Conservation (phyloP, 2,329 filamentous ascomycete genomes). For the Colletotrichum lupini region DNA sequence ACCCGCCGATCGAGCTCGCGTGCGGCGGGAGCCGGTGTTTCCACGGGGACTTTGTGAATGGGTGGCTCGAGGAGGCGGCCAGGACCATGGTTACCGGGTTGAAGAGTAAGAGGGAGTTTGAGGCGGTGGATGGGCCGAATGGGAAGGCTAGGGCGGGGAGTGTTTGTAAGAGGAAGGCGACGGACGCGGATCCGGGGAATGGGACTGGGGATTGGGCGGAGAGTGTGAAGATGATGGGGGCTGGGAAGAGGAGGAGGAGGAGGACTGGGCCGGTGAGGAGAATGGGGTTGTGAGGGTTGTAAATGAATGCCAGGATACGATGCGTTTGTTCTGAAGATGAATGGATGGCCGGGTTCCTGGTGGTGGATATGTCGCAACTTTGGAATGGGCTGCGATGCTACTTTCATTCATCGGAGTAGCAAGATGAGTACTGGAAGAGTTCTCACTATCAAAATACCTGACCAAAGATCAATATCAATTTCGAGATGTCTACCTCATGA, state of each 20-base stretch:
- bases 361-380: too few relatives aligned
- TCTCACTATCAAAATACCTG: too few relatives aligned
- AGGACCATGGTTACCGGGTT: conserved; percentile 50
- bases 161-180: conserved; percentile 42
- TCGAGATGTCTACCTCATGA: too few relatives aligned
- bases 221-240: not conserved
- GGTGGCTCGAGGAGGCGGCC: conserved; percentile 53
- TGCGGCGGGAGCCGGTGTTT: conserved; percentile 52
- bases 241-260: not conserved
- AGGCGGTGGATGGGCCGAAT: conserved; percentile 45
- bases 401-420: too few relatives aligned
- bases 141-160: conserved; percentile 42
- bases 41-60: conserved; percentile 59
- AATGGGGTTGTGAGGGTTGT: not conserved
- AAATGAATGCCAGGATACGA: not conserved
- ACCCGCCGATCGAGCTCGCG: conserved; percentile 55
- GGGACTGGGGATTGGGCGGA: not conserved
- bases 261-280: not conserved
- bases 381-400: too few relatives aligned
- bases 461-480: too few relatives aligned
- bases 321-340: not conserved
- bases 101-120: conserved; percentile 36
- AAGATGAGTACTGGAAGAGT: too few relatives aligned
- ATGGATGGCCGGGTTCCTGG: too few relatives aligned
- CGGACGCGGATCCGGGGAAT: not conserved